Base-by-base conservation (phyloP, 140 eudicot species). In the Cichorium intybus region DNA sequence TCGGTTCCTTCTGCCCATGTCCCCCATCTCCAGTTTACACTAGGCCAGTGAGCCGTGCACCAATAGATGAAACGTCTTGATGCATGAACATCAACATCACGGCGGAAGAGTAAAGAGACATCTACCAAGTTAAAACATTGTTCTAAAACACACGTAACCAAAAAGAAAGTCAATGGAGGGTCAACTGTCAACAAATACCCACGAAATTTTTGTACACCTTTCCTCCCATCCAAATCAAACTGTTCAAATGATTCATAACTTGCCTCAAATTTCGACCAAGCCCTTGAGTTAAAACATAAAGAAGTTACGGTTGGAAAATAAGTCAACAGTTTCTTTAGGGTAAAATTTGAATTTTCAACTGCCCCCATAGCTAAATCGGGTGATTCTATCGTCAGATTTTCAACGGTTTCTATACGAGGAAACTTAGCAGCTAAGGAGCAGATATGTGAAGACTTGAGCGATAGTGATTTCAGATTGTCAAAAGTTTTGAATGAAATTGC, bases 21-120 rank as follows among this genome's bases (percentile, higher is more conserved):
- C 10, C 95, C 95, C 95, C 95, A 82, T 59, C 69, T 79, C 95
- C 89, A 85, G 59, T 73, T 74, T 59, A 85, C 70, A 5, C 67
- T 60, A 14, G 79, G 53, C 68, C 81, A 71, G 28, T 39, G 82
- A 41, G 72, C 64, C 64, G 69, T 63, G 58, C 89, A 79, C 77
- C 72, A 68, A 4, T 77, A 70, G 17, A 85, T 71, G 20, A 85
- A 81, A 45, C 70, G 51, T 41, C 56, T 60, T 0, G 81, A 70
- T 7, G 74, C 84, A 46, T 18, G 52, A 67, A 65, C 60, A 59
- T 67, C 95, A 59, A 80, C 95, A 49, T 82, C 89, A 14, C 79
- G 88, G 45, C 82, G 95, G 51, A 85, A 62, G 4, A 82, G 64
- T 48, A 85, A 37, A 39, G 73, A 66, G 80, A 82, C 63, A 18